phyloP scores from a whole-genome alignment of 1,284 basidiomycete species.

The Tilletiaria anomala region DNA sequence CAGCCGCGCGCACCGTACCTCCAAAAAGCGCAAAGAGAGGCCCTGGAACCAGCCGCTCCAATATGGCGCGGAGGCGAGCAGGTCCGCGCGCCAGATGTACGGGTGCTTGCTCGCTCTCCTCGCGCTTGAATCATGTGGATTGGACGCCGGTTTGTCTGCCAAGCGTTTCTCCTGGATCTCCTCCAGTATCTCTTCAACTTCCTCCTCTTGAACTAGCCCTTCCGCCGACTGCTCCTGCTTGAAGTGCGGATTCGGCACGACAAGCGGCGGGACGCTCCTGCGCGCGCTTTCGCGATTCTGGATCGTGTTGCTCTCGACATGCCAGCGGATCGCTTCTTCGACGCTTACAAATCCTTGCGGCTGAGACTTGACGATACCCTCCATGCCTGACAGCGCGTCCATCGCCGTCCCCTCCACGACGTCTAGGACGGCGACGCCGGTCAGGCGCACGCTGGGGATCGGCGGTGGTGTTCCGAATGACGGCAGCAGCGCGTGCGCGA shows the following conservation, averaged over 20 bases:
- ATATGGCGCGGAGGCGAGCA: conserved; percentile 69
- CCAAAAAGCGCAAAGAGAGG: conserved; percentile 63
- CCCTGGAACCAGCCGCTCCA: conserved; percentile 89
- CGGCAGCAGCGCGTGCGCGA: conserved; percentile 13
- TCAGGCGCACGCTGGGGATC: conserved; percentile 43
- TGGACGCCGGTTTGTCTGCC: conserved; percentile 3
- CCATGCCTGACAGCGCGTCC: conserved; percentile 80
- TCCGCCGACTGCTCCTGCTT: too few relatives aligned
- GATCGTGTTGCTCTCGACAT: conserved; percentile 47
- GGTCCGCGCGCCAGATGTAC: conserved; percentile 63
- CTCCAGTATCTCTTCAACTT: background rate
- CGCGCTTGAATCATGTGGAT: background rate
- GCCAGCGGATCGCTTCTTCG: conserved; percentile 84
- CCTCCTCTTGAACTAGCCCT: too few relatives aligned
- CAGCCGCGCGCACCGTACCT: conserved; percentile 61
- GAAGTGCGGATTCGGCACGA: conserved; percentile 12
- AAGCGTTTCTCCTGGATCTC: conserved; percentile 5
- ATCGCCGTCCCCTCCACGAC: conserved; percentile 96
- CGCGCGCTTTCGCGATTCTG: conserved; percentile 31
- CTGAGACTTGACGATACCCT: conserved; percentile 64
- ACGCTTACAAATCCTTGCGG: conserved; percentile 69
- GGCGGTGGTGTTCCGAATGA: conserved; percentile 3
- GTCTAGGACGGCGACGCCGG: conserved; percentile 77
- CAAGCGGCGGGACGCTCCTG: conserved; percentile 28
- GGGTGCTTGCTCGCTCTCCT: conserved; percentile 5